Conservation (phyloP, 2,329 filamentous ascomycete species). For the Aspergillus viridinutans region DNA sequence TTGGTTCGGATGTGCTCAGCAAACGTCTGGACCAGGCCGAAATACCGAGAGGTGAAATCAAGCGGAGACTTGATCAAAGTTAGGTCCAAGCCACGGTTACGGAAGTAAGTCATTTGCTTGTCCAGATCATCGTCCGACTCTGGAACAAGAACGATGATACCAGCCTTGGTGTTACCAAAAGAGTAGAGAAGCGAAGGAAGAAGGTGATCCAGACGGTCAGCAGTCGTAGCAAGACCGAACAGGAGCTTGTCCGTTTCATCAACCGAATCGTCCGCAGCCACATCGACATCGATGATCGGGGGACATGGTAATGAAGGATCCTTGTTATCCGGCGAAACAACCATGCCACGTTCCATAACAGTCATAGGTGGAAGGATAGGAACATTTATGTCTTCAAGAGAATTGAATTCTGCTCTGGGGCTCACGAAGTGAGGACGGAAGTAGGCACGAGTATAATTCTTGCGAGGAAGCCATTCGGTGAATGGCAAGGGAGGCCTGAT, state of each 20-base stretch:
- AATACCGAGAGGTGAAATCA: constrained; percentile 42
- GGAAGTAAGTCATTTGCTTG: constrained; percentile 39
- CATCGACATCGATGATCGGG: constrained; percentile 37
- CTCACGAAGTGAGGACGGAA: constrained; percentile 36
- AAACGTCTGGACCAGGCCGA: constrained; percentile 40
- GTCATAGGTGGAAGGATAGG: constrained; percentile 38
- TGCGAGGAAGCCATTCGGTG: constrained; percentile 40
- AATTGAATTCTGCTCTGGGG: constrained; percentile 35
- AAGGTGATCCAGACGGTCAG: constrained; percentile 39
- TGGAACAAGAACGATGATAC: constrained; percentile 39
- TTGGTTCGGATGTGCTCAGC: constrained; percentile 34
- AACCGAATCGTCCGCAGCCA: constrained; percentile 36
- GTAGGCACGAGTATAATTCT: constrained; percentile 43
- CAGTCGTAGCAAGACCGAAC: constrained; percentile 41
- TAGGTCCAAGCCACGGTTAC: constrained; percentile 39
- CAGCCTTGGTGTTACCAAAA: constrained; percentile 39
- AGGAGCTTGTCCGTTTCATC: constrained; percentile 40
- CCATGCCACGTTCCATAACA: constrained; percentile 37
- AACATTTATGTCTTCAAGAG: constrained; percentile 35
- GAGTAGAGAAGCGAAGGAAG: constrained; percentile 41
- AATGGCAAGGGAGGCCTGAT: constrained; percentile 34
- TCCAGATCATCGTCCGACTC: constrained; percentile 37
- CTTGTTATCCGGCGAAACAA: constrained; percentile 31
- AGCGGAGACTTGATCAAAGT: constrained; percentile 37
- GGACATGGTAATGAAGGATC: constrained; percentile 34